Conservation (phyloP, 768 basidiomycete species). For the Pholiota conissans region DNA sequence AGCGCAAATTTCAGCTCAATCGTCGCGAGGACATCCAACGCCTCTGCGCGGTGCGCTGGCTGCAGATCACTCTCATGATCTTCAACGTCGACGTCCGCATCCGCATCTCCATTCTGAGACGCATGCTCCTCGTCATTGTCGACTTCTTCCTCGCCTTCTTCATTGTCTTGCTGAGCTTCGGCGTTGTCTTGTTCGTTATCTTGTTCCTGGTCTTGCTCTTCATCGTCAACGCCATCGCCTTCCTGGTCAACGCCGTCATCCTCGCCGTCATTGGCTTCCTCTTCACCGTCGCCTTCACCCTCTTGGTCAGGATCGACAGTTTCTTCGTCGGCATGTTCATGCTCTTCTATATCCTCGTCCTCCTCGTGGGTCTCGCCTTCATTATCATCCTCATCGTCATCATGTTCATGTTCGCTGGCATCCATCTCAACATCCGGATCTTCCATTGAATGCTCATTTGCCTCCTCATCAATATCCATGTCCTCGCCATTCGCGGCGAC, state of each 20-base stretch:
- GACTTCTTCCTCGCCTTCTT: conserved; percentile 33
- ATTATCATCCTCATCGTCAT: conserved; percentile 17
- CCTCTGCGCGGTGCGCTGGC: conserved; percentile 82
- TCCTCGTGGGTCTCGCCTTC: conserved; percentile 12
- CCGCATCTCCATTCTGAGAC: conserved; percentile 19
- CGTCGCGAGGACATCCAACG: conserved; percentile 80
- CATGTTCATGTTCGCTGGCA: conserved; percentile 14
- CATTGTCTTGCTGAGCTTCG: conserved; percentile 32
- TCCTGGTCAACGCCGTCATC: conserved; percentile 28
- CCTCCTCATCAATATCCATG: conserved; percentile 21
- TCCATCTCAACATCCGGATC: conserved; percentile 16
- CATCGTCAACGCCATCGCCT: conserved; percentile 24
- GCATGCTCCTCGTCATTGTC: conserved; percentile 27
- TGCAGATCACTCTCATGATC: conserved; percentile 58
- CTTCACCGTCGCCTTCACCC: conserved; percentile 13
- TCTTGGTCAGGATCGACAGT: conserved; percentile 27
- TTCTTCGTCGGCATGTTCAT: conserved; percentile 18
- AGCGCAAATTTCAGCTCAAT: conserved; percentile 95
- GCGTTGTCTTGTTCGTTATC: conserved; percentile 22
- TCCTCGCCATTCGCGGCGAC: conserved; percentile 5
- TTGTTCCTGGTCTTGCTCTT: conserved; percentile 24
- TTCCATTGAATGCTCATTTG: conserved; percentile 9
- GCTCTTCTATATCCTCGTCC: conserved; percentile 13
- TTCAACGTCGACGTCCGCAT: conserved; percentile 30
- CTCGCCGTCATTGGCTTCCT: conserved; percentile 19